Evolutionary conservation across 1,139 yeast genomes (phyloP), one percentile per base, ranked within the genome.

Genomic region (Zygosaccharomyces sapae): DNA sequence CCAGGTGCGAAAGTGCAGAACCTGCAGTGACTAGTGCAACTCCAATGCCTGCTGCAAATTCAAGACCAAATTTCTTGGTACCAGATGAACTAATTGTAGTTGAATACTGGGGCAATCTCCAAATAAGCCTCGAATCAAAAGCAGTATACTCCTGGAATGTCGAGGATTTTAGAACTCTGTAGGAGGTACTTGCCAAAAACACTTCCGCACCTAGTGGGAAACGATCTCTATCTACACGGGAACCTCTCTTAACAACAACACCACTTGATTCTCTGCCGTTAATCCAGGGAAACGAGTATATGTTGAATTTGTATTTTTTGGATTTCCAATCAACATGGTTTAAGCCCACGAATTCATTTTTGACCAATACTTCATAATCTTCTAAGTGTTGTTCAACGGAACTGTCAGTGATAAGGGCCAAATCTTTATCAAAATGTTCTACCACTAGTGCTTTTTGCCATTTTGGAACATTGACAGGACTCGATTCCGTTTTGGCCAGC

Each of bases 301-400:
- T 68, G n/a, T 76, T 77, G 61, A 75, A 75, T 33, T 67, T 67
- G 52, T 69, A 75, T 46, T 70, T 73, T 45, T 73, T 72, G n/a
- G 75, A 73, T 53, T 75, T 75, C 79, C 79, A 75, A 52, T 75
- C 79, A 35, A 75, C 68, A 9, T 77, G 79, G 52, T 74, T 74
- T 33, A 74, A 55, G 0, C 79, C 79, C 34, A 74, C 65, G 36
- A 67, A 75, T 48, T 63, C 65, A 53, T 74, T 74, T 42, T 62
- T 58, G 6, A 74, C 67, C 41, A 74, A 56, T 7, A 74, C 58
- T 48, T 74, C 78, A 52, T 70, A 55, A 7, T 62, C 62, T 16
- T 47, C 44, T 3, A 64, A 43, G n/a, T 48, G 41, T n/a, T 56
- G 55, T 4, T 65, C 58, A 9, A 61, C 59, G 10, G 61, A 57